A percentile compares a stretch with the other conserved stretches of the same genome.
These are phyloP conservation scores for Aspergillus ostianus DNA, from an alignment of 495 filamentous ascomycete species.

Conservation along the genomic window DNA sequence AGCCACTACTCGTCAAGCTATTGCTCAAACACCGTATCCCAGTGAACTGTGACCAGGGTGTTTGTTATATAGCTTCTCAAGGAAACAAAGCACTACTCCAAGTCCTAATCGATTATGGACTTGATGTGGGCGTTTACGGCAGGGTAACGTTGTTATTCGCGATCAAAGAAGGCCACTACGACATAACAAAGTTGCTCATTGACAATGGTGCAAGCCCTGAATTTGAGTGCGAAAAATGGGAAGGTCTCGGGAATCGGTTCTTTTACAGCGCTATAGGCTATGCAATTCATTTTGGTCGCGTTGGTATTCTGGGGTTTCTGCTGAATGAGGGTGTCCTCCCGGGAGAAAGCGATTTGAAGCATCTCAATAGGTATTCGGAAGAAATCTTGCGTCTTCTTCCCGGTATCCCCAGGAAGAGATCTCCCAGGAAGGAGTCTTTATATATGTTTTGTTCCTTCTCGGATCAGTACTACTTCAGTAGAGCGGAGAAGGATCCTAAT, in stretches of 20 bases:
- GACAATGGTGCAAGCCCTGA: slow-evolving; percentile 3
- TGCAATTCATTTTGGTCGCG: slow-evolving; percentile 5
- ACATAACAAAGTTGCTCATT: slow-evolving; percentile 7
- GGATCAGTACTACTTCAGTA: too few relatives aligned
- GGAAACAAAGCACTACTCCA: not conserved
- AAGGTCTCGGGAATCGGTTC: not conserved
- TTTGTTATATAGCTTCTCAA: slow-evolving; percentile 1
- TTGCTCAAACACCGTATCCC: not conserved
- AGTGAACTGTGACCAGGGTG: not conserved
- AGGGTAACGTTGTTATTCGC: slow-evolving; percentile 1
- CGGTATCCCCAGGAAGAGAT: not conserved
- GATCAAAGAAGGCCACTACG: slow-evolving; percentile 2
- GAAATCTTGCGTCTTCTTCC: not conserved
- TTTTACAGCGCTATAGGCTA: slow-evolving; percentile 9
- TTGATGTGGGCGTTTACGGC: slow-evolving; percentile 2
- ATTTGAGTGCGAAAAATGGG: too few relatives aligned
- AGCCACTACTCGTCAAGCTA: not conserved
- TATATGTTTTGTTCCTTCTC: too few relatives aligned
- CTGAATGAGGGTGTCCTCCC: not conserved
- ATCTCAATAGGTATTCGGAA: not conserved
- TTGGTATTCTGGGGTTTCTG: slow-evolving; percentile 6
- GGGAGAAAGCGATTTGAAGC: not conserved
- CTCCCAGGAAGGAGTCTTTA: too few relatives aligned
- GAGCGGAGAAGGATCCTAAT: too few relatives aligned
- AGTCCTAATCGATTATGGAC: not conserved